Percentiles rank a stretch among this genome's conserved stretches.
Evolutionary conservation across 345 rosid genomes (phyloP).

Genomic region (Bruguiera gymnorhiza): DNA sequence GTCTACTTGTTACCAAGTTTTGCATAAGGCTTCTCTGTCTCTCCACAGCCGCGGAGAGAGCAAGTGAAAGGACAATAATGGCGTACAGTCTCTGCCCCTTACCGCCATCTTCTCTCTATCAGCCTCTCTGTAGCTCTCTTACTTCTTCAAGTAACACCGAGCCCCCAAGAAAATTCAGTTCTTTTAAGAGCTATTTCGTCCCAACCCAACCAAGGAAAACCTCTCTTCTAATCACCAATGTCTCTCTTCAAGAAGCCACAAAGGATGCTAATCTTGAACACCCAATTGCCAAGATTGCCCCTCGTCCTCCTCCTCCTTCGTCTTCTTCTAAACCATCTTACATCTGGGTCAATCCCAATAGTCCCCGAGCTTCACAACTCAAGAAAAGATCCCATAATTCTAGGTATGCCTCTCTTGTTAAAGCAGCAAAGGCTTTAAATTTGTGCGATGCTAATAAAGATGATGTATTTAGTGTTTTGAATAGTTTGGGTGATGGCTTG

Average conservation of each 20-base stretch:
- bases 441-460: slow-evolving; percentile 38
- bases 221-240: slow-evolving; percentile 33
- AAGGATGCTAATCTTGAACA: slow-evolving; percentile 16
- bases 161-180: slow-evolving; percentile 20
- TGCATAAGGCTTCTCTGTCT: too few species aligned
- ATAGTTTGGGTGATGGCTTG: slow-evolving; percentile 42
- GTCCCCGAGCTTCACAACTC: slow-evolving; percentile 68
- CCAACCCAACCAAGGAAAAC: slow-evolving; percentile 24
- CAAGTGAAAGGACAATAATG: slow-evolving; percentile 27
- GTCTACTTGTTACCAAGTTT: too few species aligned
- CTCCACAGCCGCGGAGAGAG: too few species aligned
- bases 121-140: slow-evolving; percentile 34
- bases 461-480: slow-evolving; percentile 41
- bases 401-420: slow-evolving; percentile 63
- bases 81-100: slow-evolving; percentile 42
- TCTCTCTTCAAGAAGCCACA: slow-evolving; percentile 41
- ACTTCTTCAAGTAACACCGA: slow-evolving; percentile 25
- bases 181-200: slow-evolving; percentile 20
- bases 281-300: slow-evolving; percentile 27
- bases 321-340: slow-evolving; percentile 27
- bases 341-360: slow-evolving; percentile 84
- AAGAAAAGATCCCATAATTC: slow-evolving; percentile 59
- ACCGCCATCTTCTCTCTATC: slow-evolving; percentile 47
- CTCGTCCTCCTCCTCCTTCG: slow-evolving; percentile 11
- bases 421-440: slow-evolving; percentile 58